Conservation (phyloP, 345 rosid species). For the Citrus trifoliata region DNA sequence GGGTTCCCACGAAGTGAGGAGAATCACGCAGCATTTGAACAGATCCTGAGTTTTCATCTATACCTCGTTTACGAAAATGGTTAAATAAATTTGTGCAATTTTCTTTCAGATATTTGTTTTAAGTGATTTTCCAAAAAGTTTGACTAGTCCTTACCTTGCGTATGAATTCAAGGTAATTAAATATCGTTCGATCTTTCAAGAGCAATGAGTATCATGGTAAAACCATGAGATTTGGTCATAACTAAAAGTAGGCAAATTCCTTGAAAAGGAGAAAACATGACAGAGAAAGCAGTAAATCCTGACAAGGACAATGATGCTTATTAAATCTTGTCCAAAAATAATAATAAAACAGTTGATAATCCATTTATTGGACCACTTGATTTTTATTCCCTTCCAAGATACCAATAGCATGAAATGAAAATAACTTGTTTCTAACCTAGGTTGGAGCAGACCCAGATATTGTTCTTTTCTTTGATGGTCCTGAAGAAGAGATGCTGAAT, state of each 20-base stretch:
- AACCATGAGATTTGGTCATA: neutral
- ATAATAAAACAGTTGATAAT: neutral
- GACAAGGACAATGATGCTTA: neutral
- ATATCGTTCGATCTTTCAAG: neutral
- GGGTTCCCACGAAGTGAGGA: constrained; percentile 87
- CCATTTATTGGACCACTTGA: neutral
- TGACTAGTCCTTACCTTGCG: neutral
- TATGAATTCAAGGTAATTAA: neutral
- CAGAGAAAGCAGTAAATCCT: neutral
- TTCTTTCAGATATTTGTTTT: neutral
- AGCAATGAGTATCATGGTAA: neutral
- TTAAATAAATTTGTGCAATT: neutral
- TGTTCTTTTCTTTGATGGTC: constrained; percentile 72
- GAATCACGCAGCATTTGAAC: constrained; percentile 72
- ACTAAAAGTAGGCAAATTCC: neutral
- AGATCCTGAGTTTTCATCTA: constrained; percentile 42
- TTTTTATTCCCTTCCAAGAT: neutral
- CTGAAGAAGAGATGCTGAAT: constrained; percentile 68
- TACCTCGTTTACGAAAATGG: neutral
- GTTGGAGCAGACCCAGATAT: constrained; percentile 54
- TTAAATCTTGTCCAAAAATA: neutral
- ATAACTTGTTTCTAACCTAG: constrained; percentile 21
- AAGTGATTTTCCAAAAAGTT: neutral
- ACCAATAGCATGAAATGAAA: no score
- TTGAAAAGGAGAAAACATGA: neutral